These are phyloP conservation scores for Cutaneotrichosporon cyanovorans DNA, from an alignment of 1,284 basidiomycete species.

Conservation along the genomic window DNA sequence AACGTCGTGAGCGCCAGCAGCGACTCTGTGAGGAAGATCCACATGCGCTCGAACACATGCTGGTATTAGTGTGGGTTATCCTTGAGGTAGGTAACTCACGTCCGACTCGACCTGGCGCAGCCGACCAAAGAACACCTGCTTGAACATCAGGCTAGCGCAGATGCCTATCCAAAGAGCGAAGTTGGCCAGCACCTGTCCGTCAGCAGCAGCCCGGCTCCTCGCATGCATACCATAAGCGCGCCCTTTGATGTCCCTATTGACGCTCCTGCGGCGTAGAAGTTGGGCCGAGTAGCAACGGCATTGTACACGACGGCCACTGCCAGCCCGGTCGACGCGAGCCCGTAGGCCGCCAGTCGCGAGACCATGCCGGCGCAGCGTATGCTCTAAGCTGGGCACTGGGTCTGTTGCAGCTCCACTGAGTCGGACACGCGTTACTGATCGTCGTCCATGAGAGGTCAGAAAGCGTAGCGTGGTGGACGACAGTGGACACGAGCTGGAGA, in stretches of 20 bases:
- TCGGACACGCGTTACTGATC: neutral
- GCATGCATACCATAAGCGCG: conserved; percentile 65
- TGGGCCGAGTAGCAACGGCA: conserved; percentile 74
- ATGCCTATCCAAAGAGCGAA: conserved; percentile 75
- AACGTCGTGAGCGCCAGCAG: conserved; percentile 93
- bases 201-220: neutral
- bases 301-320: conserved; percentile 65
- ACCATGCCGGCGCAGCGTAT: conserved; percentile 1
- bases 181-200: conserved; percentile 75
- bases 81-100: conserved; percentile 53
- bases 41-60: conserved; percentile 81
- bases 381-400: neutral
- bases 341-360: conserved; percentile 56
- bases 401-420: neutral
- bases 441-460: neutral
- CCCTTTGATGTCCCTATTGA: conserved; percentile 86
- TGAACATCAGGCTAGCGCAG: conserved; percentile 66
- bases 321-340: conserved; percentile 59
- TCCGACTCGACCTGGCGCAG: conserved; percentile 85
- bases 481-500: no score
- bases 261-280: conserved; percentile 90
- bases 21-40: conserved; percentile 97
- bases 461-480: no score
- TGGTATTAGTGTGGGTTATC: conserved; percentile 37
- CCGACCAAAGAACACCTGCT: conserved; percentile 84